phyloP scores from a whole-genome alignment of 345 rosid genomes.

The Eucalyptus grandis region DNA sequence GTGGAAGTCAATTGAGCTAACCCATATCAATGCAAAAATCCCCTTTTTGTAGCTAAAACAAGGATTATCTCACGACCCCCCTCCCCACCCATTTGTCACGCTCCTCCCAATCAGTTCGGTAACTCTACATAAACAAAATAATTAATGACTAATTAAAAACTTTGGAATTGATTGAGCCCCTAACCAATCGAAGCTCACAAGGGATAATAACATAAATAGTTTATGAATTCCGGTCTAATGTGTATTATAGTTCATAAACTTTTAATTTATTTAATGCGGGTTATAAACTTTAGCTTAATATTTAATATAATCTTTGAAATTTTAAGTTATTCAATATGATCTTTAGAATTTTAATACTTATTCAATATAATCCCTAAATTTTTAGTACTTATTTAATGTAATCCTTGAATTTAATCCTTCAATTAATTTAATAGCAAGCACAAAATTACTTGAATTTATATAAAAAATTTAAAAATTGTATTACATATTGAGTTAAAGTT shows the following conservation, averaged over 20 bases:
- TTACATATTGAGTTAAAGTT: accelerated
- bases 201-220: too few relatives aligned
- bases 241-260: accelerated
- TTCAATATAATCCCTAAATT: accelerated
- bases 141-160: too few relatives aligned
- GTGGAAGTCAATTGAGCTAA: background rate
- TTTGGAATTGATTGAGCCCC: too few relatives aligned
- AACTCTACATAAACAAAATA: too few relatives aligned
- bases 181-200: background rate
- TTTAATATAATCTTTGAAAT: too few relatives aligned
- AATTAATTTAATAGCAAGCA: too few relatives aligned
- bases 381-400: too few relatives aligned
- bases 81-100: background rate
- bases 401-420: accelerated
- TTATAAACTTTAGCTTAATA: accelerated
- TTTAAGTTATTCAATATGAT: accelerated
- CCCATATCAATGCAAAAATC: background rate
- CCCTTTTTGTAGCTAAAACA: background rate
- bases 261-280: accelerated
- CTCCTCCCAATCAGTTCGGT: background rate
- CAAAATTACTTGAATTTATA: too few relatives aligned
- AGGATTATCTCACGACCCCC: background rate
- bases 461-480: accelerated
- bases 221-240: accelerated
- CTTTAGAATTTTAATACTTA: accelerated